Evolutionary conservation across 1,284 basidiomycete species (phyloP).

Genomic region (Ustilago curta): DNA sequence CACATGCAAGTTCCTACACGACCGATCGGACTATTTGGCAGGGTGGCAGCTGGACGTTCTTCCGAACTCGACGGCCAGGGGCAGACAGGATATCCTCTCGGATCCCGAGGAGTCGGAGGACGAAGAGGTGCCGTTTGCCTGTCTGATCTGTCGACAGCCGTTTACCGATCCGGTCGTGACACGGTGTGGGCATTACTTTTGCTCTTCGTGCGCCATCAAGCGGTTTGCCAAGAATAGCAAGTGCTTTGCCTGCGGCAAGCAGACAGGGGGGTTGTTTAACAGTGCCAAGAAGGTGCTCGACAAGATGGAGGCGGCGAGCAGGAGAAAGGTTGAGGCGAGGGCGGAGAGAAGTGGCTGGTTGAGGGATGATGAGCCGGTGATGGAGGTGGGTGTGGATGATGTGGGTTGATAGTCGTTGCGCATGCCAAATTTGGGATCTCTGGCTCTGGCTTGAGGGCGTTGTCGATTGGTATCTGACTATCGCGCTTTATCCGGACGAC

Average conservation of each 20-base stretch:
- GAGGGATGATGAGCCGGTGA: conserved; percentile 36
- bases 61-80: conserved; percentile 51
- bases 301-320: conserved; percentile 72
- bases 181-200: conserved; percentile 96
- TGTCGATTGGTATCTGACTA: too few relatives aligned
- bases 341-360: conserved; percentile 26
- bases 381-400: conserved; percentile 16
- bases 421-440: too few relatives aligned
- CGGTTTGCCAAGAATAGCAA: conserved; percentile 93
- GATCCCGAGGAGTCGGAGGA: conserved; percentile 67
- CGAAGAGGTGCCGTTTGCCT: conserved; percentile 96
- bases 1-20: conserved; percentile 81
- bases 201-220: conserved; percentile 88
- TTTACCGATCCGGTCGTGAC: conserved; percentile 96
- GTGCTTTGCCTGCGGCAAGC: conserved; percentile 91
- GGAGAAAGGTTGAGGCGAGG: conserved; percentile 34
- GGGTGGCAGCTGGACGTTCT: conserved; percentile 87
- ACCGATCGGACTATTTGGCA: conserved; percentile 82
- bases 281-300: conserved; percentile 84
- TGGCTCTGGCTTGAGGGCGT: too few relatives aligned
- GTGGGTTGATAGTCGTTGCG: not conserved
- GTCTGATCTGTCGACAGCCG: conserved; percentile 91
- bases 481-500: too few relatives aligned
- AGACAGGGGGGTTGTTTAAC: conserved; percentile 95
- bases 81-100: conserved; percentile 45